Evolutionary conservation across 148 eudicot genomes (phyloP).

Genomic region (Vaccinium darrowii): DNA sequence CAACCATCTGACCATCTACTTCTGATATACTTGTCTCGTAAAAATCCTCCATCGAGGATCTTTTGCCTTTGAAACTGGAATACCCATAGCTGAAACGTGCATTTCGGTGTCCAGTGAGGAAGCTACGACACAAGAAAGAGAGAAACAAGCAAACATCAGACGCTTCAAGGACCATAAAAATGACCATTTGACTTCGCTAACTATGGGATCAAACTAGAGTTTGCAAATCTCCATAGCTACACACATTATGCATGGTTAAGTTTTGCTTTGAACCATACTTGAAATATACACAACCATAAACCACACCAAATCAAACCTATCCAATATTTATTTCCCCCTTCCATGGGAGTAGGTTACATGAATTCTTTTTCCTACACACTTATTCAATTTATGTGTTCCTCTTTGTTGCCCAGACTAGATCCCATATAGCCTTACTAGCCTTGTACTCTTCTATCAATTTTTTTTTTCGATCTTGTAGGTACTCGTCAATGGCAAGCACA

Average conservation of each 20-base stretch:
- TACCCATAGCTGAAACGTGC: conserved; percentile 77
- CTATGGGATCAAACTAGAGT: neutral
- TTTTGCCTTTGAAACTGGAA: conserved; percentile 75
- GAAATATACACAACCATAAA: neutral
- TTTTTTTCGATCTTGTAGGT: neutral
- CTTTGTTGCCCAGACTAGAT: too few species aligned
- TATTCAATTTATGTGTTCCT: too few species aligned
- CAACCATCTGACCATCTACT: conserved; percentile 77
- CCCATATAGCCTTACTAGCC: too few species aligned
- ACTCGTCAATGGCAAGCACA: neutral
- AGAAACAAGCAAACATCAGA: conserved; percentile 2
- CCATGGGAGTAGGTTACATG: neutral
- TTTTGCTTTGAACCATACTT: too few species aligned
- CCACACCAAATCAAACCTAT: neutral
- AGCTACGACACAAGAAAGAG: conserved; percentile 32
- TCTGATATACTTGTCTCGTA: conserved; percentile 65
- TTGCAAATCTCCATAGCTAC: neutral
- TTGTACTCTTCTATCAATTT: too few species aligned
- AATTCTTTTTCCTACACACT: neutral
- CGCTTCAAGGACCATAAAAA: neutral
- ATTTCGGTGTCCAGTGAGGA: conserved; percentile 44
- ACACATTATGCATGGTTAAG: neutral
- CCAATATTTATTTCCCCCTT: neutral
- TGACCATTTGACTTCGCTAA: neutral
- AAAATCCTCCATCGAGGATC: conserved; percentile 83